phyloP scores from a whole-genome alignment of 139 green algal species.

The Auxenochlorella pyrenoidosa region DNA sequence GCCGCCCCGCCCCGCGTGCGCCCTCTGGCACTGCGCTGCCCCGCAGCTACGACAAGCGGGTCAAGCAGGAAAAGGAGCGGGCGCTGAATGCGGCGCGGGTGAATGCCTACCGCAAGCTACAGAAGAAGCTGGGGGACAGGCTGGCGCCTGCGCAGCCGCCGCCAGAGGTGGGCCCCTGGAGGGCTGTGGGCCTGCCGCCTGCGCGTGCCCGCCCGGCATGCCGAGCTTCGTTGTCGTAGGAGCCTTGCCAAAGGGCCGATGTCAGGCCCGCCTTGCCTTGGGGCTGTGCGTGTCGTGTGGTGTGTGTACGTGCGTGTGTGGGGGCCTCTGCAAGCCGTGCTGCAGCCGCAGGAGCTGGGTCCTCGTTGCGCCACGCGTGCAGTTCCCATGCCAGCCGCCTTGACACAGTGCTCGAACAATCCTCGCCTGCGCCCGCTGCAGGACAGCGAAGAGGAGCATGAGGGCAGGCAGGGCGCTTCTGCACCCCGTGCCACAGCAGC shows the following conservation, averaged over 20 bases:
- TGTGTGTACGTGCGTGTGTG: too few species aligned
- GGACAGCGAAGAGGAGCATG: not conserved
- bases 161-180: not conserved
- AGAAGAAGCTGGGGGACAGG: constrained; percentile 18
- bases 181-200: not conserved
- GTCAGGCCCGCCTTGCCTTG: too few species aligned
- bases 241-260: not conserved
- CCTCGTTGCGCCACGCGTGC: too few species aligned
- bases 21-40: too few species aligned
- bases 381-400: too few species aligned
- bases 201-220: not conserved
- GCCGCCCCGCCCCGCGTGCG: too few species aligned
- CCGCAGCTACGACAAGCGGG: constrained; percentile 29
- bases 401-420: too few species aligned
- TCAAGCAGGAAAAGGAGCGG: constrained; percentile 22
- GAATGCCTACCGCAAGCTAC: constrained; percentile 47
- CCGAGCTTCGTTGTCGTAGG: not conserved
- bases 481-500: not conserved
- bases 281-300: too few species aligned
- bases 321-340: too few species aligned
- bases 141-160: not conserved
- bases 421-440: not conserved
- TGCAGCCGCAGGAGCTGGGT: too few species aligned
- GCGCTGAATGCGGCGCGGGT: constrained; percentile 28
- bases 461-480: not conserved